Evolutionary conservation across 2,329 filamentous ascomycete species (phyloP), one percentile per base, ranked within the genome.

Genomic region (Trichoderma sp.): DNA sequence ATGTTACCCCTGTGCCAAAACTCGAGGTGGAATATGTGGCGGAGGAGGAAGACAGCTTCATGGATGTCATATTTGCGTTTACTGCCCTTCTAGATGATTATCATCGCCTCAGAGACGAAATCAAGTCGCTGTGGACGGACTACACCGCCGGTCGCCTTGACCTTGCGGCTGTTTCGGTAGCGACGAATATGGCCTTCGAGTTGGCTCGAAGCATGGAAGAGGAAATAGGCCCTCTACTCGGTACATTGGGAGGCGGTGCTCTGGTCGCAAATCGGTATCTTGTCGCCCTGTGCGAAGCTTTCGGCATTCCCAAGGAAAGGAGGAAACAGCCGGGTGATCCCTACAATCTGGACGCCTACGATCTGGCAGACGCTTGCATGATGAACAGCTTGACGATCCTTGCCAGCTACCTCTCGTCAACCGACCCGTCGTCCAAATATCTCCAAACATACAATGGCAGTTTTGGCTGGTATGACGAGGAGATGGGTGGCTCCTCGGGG

Each of bases 381-480:
- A 57, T 57, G 55, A 57, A 57, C 7, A 28, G 39, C 15, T 17
- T 57, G 24, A 57, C 55, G 19, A 6, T 45, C 24, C 24, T 57
- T 5, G 17, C 24, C 2, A 57, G 41, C 41, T 57, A 57, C 24
- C 1, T 57, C 17, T 41, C 44, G 17, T 57, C 55, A 4, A 45
- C 55, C 14, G 15, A 4, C 21, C 55, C 24, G 24, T 26, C 41
- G 30, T 21, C 28, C 12, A 57, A 45, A 24, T 26, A 57, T 57
- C 55, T 57, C 17, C 55, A 24, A 57, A 45, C 55, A 14, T 57
- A 57, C 12, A 57, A 34, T 26, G 55, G 55, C 41, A 45, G 41
- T 7, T 57, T 57, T 21, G 55, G 55, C 55, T 57, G 55, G 55
- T 57, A 57, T 4, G 55, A 57, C 41, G 55, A 57, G 41, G 19